Base-by-base conservation (phyloP, 345 rosid genomes). In the Microthlaspi erraticum region DNA sequence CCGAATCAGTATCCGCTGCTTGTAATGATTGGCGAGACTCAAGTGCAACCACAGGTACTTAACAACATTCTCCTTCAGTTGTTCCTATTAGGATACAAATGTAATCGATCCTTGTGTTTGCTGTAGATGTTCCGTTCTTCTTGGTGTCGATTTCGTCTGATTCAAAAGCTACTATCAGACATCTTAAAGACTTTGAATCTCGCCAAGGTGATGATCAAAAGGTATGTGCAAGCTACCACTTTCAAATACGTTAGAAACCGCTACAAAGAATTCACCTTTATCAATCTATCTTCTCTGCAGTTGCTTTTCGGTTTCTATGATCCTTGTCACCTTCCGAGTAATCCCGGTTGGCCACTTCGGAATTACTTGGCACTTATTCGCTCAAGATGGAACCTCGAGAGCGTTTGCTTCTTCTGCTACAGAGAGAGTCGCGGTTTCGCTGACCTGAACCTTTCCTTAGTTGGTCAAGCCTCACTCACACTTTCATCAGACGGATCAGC, bases 291-390 rank as follows among this genome's bases (percentile, higher is more conserved):
- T 60, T 37, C n/a, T 31, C 48, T 54, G 74, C 89, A 91, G 97
- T 76, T 91, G 74, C 81, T 91, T 18, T 89, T 85, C 65, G 95
- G 95, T 59, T 89, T 91, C 79, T 94, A 89, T 76, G 96, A 94
- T 51, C 97, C 97, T 4, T 91, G 96, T 63, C 90, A 94, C 79
- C 96, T 91, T 80, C 88, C 85, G 48, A 88, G 66, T 67, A 82
- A 89, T 61, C 99, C 99, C 58, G 97, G 99, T 16, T 94, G 99
- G 99, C 97, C 96, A 64, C 93, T 94, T 68, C 90, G 97, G 66
- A 94, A 91, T 83, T 87, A 85, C 76, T 83, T 91, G 3, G 89
- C 90, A 13, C 85, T 91, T 68, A 86, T 94, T 74, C 83, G 64
- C 71, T 74, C 86, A 37, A 85, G 78, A 80, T 94, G 99, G 96